Percentiles rank a stretch among this genome's conserved stretches.
phyloP scores from a whole-genome alignment of 208 protist genomes.

The Trypanosoma avium region DNA sequence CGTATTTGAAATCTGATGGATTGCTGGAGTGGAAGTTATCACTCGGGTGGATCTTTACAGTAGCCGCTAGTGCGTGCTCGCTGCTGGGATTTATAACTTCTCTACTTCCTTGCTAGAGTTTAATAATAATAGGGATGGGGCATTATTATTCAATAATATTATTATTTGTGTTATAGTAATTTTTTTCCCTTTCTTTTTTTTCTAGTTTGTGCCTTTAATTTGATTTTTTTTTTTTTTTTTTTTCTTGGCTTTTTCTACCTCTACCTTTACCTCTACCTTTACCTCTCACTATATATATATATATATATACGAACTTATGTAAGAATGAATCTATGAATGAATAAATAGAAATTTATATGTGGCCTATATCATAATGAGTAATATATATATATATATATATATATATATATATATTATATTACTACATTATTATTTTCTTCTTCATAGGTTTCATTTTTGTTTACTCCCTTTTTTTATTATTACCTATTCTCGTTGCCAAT shows the following conservation, averaged over 20 bases:
- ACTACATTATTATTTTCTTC: too few relatives aligned
- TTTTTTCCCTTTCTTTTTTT: constrained; percentile 4
- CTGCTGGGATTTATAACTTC: background rate
- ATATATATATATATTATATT: too few relatives aligned
- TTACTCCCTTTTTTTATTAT: constrained; percentile 13
- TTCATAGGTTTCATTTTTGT: constrained; percentile 8
- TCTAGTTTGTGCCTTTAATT: background rate
- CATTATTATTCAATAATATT: too few relatives aligned
- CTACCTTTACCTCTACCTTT: too few relatives aligned
- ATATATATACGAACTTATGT: too few relatives aligned
- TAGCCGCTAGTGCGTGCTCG: background rate
- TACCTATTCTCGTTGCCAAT: too few relatives aligned
- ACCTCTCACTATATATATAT: too few relatives aligned
- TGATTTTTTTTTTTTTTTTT: constrained; percentile 7
- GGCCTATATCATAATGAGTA: background rate
- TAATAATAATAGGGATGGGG: too few relatives aligned
- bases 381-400: constrained; percentile 9
- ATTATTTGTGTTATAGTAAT: background rate
- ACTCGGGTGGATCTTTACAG: constrained; percentile 6
- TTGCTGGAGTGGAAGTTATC: background rate
- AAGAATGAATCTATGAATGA: too few relatives aligned
- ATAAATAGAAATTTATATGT: too few relatives aligned
- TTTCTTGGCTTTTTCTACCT: background rate
- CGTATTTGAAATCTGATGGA: background rate
- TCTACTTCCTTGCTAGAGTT: background rate